These are phyloP conservation scores for Inonotus hispidus DNA, from an alignment of 1,284 basidiomycete genomes.

Conservation along the genomic window DNA sequence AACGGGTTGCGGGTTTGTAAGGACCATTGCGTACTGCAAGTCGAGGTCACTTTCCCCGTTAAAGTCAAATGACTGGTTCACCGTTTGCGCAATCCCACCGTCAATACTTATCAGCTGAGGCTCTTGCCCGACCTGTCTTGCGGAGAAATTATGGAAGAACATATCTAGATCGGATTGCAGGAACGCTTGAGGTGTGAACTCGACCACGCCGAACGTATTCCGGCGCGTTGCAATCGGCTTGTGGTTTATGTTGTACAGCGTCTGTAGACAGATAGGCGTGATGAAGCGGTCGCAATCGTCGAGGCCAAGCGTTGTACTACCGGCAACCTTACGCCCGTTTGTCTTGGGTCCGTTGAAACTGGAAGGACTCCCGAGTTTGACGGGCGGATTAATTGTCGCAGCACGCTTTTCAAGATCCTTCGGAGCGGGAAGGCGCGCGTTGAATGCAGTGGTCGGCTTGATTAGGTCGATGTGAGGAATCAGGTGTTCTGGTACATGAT, in stretches of 20 bases:
- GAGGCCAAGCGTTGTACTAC: conserved; percentile 16
- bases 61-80: conserved; percentile 31
- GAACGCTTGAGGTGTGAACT: conserved; percentile 46
- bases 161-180: conserved; percentile 39
- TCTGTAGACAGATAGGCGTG: conserved; percentile 21
- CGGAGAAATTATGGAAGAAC: conserved; percentile 39
- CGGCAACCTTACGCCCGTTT: conserved; percentile 18
- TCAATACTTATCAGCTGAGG: conserved; percentile 31
- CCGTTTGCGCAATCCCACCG: conserved; percentile 22
- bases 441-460: conserved; percentile 40
- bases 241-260: conserved; percentile 22
- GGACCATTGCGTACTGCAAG: conserved; percentile 36
- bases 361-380: conserved; percentile 16
- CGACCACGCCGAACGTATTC: conserved; percentile 31
- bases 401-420: neutral
- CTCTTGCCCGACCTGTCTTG: conserved; percentile 32
- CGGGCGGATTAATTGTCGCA: neutral
- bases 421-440: conserved; percentile 21
- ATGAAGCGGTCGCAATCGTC: conserved; percentile 24
- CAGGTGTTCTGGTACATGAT: conserved; percentile 36
- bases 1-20: conserved; percentile 28
- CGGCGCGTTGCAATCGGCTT: conserved; percentile 14
- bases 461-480: conserved; percentile 39
- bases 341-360: conserved; percentile 18
- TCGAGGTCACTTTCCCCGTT: conserved; percentile 47